Evolutionary conservation across 495 filamentous ascomycete genomes (phyloP).

Genomic region (Penicillium crystallinum): DNA sequence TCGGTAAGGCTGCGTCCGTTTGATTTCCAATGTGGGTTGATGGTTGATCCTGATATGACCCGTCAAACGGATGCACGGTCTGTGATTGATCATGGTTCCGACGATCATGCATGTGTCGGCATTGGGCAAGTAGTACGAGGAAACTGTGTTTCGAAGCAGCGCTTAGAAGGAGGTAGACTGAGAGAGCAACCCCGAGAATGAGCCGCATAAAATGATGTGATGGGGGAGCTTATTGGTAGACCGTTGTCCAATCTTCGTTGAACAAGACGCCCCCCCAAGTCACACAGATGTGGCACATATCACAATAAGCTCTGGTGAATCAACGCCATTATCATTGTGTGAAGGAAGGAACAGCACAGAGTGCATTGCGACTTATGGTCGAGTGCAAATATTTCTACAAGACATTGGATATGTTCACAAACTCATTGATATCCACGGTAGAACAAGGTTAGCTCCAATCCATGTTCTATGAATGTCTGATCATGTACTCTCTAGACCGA

Average conservation of each 20-base stretch:
- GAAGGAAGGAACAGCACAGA: too few relatives aligned
- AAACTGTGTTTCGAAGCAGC: not conserved
- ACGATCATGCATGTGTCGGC: constrained; percentile 9
- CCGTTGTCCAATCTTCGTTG: not conserved
- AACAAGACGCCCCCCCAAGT: not conserved
- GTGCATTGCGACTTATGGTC: too few relatives aligned
- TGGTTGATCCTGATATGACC: constrained; percentile 8
- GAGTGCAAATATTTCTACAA: too few relatives aligned
- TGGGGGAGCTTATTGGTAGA: not conserved
- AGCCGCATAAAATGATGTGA: not conserved
- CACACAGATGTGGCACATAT: not conserved
- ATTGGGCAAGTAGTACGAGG: constrained; percentile 5
- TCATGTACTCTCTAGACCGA: too few relatives aligned
- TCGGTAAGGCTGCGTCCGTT: not conserved
- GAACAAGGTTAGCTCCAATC: too few relatives aligned
- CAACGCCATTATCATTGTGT: too few relatives aligned
- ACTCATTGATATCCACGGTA: too few relatives aligned
- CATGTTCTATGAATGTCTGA: too few relatives aligned
- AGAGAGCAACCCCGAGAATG: not conserved
- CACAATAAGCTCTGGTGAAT: not conserved
- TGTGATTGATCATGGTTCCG: constrained; percentile 15
- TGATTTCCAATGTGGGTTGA: not conserved
- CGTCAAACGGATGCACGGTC: constrained; percentile 15
- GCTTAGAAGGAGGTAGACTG: not conserved
- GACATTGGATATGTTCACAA: too few relatives aligned